phyloP scores from a whole-genome alignment of 2,329 filamentous ascomycete genomes.

The Pyrenochaeta sp. region DNA sequence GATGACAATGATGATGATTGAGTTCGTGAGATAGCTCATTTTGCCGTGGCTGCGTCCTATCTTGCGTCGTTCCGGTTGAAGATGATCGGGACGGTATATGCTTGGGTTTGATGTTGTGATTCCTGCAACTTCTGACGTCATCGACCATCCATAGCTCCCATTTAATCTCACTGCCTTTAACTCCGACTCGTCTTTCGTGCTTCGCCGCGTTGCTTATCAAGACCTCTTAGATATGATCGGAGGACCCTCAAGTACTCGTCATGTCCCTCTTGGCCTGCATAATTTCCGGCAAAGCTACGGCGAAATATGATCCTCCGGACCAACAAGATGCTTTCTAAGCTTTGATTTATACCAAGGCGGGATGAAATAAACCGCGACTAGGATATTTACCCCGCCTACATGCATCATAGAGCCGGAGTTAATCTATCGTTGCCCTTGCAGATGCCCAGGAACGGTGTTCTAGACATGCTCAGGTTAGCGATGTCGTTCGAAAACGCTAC shows the following conservation, averaged over 20 bases:
- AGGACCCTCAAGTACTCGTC: not conserved
- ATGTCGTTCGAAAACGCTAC: slow-evolving; percentile 5
- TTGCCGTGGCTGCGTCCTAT: not conserved
- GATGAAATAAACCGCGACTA: not conserved
- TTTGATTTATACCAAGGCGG: not conserved
- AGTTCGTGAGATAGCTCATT: not conserved
- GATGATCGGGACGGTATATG: not conserved
- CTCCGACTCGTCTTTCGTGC: not conserved
- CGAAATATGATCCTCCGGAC: slow-evolving; percentile 1
- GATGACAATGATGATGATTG: not conserved
- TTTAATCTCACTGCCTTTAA: not conserved
- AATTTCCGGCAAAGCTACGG: not conserved
- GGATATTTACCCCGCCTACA: slow-evolving; percentile 1
- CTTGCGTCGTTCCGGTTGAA: too few relatives aligned
- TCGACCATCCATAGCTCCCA: not conserved
- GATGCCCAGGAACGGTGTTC: slow-evolving; percentile 2
- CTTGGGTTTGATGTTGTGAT: not conserved
- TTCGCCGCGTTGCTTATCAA: slow-evolving; percentile 4
- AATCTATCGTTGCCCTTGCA: not conserved
- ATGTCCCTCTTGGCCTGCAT: slow-evolving; percentile 4
- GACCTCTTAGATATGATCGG: not conserved
- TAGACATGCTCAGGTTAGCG: not conserved
- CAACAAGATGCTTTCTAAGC: not conserved
- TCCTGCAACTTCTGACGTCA: not conserved
- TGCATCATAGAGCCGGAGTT: slow-evolving; percentile 1